These are phyloP conservation scores for Rubia yunnanensis DNA, from an alignment of 257 asterid species.

Conservation along the genomic window DNA sequence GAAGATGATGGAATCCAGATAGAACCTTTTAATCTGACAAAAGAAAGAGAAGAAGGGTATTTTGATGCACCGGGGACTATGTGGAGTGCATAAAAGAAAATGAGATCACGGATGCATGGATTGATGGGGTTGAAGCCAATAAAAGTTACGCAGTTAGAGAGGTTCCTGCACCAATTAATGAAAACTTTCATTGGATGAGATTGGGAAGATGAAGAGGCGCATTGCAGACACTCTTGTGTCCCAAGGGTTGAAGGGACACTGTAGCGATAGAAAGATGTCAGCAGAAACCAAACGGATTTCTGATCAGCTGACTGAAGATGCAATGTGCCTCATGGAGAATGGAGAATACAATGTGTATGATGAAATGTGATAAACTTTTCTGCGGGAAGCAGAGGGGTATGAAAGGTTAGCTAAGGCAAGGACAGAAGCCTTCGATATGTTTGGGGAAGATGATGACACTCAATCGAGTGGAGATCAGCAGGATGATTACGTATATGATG, in stretches of 20 bases:
- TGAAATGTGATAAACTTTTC: conserved; percentile 73
- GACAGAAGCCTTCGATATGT: conserved; percentile 58
- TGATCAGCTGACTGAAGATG: conserved; percentile 97
- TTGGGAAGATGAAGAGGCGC: conserved; percentile 81
- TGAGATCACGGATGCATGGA: conserved; percentile 45
- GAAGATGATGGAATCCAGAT: conserved; percentile 64
- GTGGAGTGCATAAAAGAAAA: conserved; percentile 58
- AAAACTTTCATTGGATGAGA: conserved; percentile 63
- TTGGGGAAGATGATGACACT: conserved; percentile 70
- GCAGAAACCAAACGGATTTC: conserved; percentile 58
- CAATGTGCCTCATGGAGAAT: conserved; percentile 77
- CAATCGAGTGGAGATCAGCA: conserved; percentile 51
- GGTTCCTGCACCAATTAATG: conserved; percentile 21
- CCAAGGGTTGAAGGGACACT: conserved; percentile 84
- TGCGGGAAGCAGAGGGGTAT: conserved; percentile 94
- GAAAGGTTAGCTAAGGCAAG: conserved; percentile 61
- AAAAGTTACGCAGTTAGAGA: conserved; percentile 28
- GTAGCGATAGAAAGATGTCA: conserved; percentile 78
- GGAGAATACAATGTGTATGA: conserved; percentile 90
- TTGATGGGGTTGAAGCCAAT: conserved; percentile 61
- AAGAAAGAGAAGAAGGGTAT: conserved; percentile 95
- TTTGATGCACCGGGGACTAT: conserved; percentile 85
- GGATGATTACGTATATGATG: conserved; percentile 68
- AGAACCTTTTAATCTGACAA: conserved; percentile 77
- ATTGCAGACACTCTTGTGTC: conserved; percentile 81